Evolutionary conservation across 2,329 filamentous ascomycete species (phyloP).

Genomic region (Dactylellina leptospora): DNA sequence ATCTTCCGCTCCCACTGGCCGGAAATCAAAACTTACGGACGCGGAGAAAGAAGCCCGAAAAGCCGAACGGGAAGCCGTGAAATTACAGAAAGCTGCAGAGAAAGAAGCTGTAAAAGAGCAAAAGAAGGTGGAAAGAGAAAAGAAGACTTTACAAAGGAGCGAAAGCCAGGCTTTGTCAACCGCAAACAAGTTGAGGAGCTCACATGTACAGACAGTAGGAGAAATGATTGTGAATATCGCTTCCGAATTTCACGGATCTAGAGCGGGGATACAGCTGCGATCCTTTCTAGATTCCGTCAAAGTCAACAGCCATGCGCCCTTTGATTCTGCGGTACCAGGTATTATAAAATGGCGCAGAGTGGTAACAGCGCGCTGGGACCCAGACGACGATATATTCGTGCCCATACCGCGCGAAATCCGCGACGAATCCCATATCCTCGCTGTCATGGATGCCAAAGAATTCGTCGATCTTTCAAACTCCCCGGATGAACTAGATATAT

Average conservation of each 20-base stretch:
- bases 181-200: slow-evolving; percentile 75
- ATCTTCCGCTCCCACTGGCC: slow-evolving; percentile 54
- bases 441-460: slow-evolving; percentile 70
- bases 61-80: slow-evolving; percentile 54
- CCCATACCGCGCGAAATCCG: slow-evolving; percentile 64
- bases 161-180: slow-evolving; percentile 65
- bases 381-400: slow-evolving; percentile 71
- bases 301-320: slow-evolving; percentile 61
- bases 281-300: slow-evolving; percentile 66
- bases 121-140: slow-evolving; percentile 71
- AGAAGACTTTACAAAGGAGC: slow-evolving; percentile 66
- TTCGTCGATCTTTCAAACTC: slow-evolving; percentile 70
- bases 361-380: slow-evolving; percentile 70
- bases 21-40: slow-evolving; percentile 65
- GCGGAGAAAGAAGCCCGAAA: slow-evolving; percentile 64
- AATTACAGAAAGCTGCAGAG: slow-evolving; percentile 65
- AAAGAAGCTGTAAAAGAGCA: slow-evolving; percentile 70
- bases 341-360: slow-evolving; percentile 76
- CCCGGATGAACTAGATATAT: slow-evolving; percentile 65
- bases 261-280: slow-evolving; percentile 63
- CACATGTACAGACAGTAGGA: slow-evolving; percentile 75
- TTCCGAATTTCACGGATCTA: slow-evolving; percentile 64
- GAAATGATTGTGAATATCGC: slow-evolving; percentile 83
- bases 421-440: slow-evolving; percentile 70
- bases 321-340: slow-evolving; percentile 56